These are phyloP conservation scores for Aspergillus puulaauensis DNA, from an alignment of 2,329 filamentous ascomycete genomes.

Conservation along the genomic window DNA sequence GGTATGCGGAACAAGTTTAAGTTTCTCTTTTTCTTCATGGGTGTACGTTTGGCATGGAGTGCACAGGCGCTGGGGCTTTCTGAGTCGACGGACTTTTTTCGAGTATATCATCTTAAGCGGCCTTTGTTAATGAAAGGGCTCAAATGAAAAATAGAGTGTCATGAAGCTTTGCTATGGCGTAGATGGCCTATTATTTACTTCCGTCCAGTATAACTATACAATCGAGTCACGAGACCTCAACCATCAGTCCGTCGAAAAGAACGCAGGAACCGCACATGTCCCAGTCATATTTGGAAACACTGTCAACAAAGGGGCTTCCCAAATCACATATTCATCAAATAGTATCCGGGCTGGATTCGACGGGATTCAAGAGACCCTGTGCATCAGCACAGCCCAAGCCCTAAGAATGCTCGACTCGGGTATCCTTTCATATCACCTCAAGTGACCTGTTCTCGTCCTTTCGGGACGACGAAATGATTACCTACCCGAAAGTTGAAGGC, in stretches of 20 bases:
- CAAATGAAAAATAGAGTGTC: too few relatives aligned
- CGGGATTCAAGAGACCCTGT: conserved; percentile 46
- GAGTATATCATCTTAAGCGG: too few relatives aligned
- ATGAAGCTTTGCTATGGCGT: too few relatives aligned
- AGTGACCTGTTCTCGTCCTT: not conserved
- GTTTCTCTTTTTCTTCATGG: not conserved
- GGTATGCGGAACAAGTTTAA: not conserved
- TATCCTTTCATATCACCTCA: conserved; percentile 38
- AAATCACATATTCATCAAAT: conserved; percentile 49
- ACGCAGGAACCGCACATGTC: conserved; percentile 49
- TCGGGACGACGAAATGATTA: not conserved
- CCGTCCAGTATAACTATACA: not conserved
- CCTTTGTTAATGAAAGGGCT: too few relatives aligned
- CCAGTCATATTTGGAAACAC: conserved; percentile 58
- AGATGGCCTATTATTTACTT: too few relatives aligned
- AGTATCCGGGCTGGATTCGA: conserved; percentile 43
- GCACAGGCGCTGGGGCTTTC: not conserved
- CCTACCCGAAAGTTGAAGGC: not conserved
- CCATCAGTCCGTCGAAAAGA: conserved; percentile 35
- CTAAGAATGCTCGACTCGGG: conserved; percentile 41
- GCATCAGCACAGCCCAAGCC: conserved; percentile 45
- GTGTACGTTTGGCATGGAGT: not conserved
- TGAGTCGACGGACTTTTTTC: not conserved
- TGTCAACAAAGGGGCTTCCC: conserved; percentile 57
- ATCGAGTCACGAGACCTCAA: conserved; percentile 53